Conservation (phyloP, 495 filamentous ascomycete genomes). For the Extremus antarcticus region DNA sequence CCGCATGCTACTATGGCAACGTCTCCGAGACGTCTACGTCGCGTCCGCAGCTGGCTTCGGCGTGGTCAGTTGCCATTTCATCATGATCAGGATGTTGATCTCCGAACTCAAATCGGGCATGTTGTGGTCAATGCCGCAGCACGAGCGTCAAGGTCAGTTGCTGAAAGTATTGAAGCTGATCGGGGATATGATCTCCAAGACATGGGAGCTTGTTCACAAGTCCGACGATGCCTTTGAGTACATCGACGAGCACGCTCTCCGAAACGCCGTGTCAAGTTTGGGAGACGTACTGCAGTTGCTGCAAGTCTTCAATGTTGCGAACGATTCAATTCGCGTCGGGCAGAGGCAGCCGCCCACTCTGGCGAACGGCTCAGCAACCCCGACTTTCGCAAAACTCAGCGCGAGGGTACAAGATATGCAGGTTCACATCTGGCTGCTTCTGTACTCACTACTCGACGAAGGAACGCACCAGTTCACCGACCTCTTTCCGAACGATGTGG, state of each 20-base stretch:
- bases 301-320: slow-evolving; percentile 66
- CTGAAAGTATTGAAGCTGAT: slow-evolving; percentile 66
- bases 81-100: slow-evolving; percentile 72
- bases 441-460: slow-evolving; percentile 64
- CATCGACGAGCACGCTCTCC: slow-evolving; percentile 65
- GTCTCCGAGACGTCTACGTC: slow-evolving; percentile 82
- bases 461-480: slow-evolving; percentile 55
- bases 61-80: slow-evolving; percentile 72
- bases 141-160: slow-evolving; percentile 54
- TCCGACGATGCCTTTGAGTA: slow-evolving; percentile 64
- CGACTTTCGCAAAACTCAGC: slow-evolving; percentile 53
- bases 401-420: slow-evolving; percentile 59
- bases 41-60: slow-evolving; percentile 59
- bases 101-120: slow-evolving; percentile 54
- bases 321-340: slow-evolving; percentile 69
- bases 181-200: slow-evolving; percentile 60
- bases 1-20: slow-evolving; percentile 75
- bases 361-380: slow-evolving; percentile 29
- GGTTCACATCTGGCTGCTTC: slow-evolving; percentile 73
- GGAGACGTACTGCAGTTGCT: slow-evolving; percentile 57
- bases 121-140: slow-evolving; percentile 47
- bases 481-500: slow-evolving; percentile 49
- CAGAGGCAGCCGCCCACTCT: slow-evolving; percentile 40
- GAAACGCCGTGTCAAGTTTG: slow-evolving; percentile 56
- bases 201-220: slow-evolving; percentile 50